phyloP scores from a whole-genome alignment of 1,284 basidiomycete species.

The Apiotrichum brassicae region DNA sequence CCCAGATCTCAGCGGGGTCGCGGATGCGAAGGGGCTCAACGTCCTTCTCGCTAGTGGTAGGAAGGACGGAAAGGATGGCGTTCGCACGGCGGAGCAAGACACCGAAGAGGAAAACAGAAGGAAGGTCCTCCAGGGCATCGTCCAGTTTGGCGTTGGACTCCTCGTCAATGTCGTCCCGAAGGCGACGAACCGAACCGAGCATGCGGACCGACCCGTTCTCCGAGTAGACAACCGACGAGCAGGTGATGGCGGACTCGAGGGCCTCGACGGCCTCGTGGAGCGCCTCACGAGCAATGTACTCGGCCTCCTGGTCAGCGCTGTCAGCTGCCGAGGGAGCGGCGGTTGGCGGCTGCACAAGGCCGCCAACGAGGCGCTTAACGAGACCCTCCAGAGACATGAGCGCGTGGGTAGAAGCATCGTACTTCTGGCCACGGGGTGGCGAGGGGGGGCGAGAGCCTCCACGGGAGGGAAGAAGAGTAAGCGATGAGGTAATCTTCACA shows the following conservation, averaged over 20 bases:
- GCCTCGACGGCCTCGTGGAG: slow-evolving; percentile 46
- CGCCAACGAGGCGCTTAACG: slow-evolving; percentile 40
- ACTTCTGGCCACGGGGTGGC: slow-evolving; percentile 30
- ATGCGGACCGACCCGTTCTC: slow-evolving; percentile 21
- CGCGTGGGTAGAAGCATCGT: slow-evolving; percentile 38
- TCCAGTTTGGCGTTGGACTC: slow-evolving; percentile 39
- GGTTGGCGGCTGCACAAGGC: slow-evolving; percentile 41
- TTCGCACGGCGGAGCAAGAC: slow-evolving; percentile 40
- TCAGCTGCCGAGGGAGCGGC: slow-evolving; percentile 22
- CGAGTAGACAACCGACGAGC: slow-evolving; percentile 35
- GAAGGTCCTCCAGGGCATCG: slow-evolving; percentile 47
- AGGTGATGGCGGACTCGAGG: slow-evolving; percentile 39
- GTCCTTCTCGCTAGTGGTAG: slow-evolving; percentile 9
- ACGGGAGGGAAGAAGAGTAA: slow-evolving; percentile 36
- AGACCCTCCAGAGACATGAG: slow-evolving; percentile 45
- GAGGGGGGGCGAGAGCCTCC: slow-evolving; percentile 40
- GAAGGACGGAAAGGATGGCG: slow-evolving; percentile 17
- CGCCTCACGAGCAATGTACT: slow-evolving; percentile 46
- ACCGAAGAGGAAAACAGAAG: slow-evolving; percentile 41
- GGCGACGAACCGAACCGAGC: slow-evolving; percentile 23
- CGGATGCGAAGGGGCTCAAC: slow-evolving; percentile 19
- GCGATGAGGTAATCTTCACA: slow-evolving; percentile 33
- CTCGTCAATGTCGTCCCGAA: slow-evolving; percentile 42
- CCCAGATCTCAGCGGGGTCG: slow-evolving; percentile 40
- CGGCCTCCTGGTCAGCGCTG: slow-evolving; percentile 32